phyloP scores from a whole-genome alignment of 2,329 filamentous ascomycete species.

The Venturia aucupariae region DNA sequence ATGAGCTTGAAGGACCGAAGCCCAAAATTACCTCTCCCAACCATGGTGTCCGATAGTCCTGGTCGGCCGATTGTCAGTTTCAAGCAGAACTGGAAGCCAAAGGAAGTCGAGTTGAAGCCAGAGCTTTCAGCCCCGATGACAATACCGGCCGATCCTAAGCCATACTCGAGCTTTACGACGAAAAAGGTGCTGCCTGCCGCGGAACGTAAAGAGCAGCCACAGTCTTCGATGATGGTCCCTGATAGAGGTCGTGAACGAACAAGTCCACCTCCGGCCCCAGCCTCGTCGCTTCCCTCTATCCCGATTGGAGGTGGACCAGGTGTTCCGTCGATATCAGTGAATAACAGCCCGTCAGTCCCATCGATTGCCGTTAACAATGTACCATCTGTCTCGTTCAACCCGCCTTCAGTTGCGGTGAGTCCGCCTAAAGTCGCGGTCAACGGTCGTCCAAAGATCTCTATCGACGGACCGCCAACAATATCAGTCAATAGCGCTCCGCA shows the following conservation, averaged over 20 bases:
- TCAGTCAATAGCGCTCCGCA: constrained; percentile 19
- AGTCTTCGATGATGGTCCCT: constrained; percentile 9
- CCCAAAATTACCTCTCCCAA: constrained; percentile 75
- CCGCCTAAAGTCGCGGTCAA: constrained; percentile 12
- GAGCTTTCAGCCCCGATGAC: constrained; percentile 19
- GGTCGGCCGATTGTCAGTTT: constrained; percentile 97
- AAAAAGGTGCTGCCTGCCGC: constrained; percentile 4
- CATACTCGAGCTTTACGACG: not conserved
- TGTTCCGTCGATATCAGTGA: constrained; percentile 16
- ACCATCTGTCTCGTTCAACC: constrained; percentile 24
- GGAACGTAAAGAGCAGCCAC: not conserved
- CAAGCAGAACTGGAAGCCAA: constrained; percentile 70
- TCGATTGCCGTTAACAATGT: constrained; percentile 15
- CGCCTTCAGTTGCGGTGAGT: constrained; percentile 14
- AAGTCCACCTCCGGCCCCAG: not conserved
- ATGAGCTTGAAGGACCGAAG: constrained; percentile 83
- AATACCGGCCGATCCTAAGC: not conserved
- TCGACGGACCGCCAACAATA: constrained; percentile 21
- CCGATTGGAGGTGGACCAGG: constrained; percentile 37
- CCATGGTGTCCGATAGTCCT: constrained; percentile 80
- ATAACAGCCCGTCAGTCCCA: constrained; percentile 19
- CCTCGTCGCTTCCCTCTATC: constrained; percentile 32
- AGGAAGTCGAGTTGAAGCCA: constrained; percentile 61
- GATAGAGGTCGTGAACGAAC: not conserved
- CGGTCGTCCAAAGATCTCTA: not conserved